A percentile compares a stretch with the other conserved stretches of the same genome.
Conservation (phyloP, 495 filamentous ascomycete species). For the Aspergillus sparsus region DNA sequence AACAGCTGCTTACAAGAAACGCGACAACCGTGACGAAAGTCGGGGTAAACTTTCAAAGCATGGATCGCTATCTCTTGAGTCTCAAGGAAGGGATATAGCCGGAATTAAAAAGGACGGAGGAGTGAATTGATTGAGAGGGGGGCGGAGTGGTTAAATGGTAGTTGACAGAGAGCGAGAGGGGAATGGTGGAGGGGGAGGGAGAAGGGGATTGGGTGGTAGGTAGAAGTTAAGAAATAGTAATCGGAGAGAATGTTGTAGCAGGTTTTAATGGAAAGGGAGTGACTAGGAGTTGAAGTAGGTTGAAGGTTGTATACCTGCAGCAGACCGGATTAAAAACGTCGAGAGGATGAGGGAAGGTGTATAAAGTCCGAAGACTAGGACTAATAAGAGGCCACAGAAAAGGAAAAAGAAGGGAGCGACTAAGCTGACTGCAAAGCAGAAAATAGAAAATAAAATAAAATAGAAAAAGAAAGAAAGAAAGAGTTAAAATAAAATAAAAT, state of each 20-base stretch:
- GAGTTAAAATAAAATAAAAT: slow-evolving; percentile 13
- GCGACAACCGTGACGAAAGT: slow-evolving; percentile 14
- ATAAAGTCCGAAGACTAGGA: slow-evolving; percentile 24
- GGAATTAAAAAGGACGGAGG: slow-evolving; percentile 5
- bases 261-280: slow-evolving; percentile 7
- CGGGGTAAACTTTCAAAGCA: slow-evolving; percentile 26
- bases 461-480: slow-evolving; percentile 17
- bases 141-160: slow-evolving; percentile 20
- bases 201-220: neutral
- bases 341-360: slow-evolving; percentile 16
- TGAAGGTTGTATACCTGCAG: slow-evolving; percentile 22
- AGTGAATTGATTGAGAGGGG: slow-evolving; percentile 14
- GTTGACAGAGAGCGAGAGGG: neutral
- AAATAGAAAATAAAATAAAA: slow-evolving; percentile 20
- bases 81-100: slow-evolving; percentile 7
- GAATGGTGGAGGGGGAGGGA: slow-evolving; percentile 1
- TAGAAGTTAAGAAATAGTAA: slow-evolving; percentile 3
- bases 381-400: slow-evolving; percentile 23
- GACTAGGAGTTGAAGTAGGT: slow-evolving; percentile 18
- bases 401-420: slow-evolving; percentile 27
- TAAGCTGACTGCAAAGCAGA: slow-evolving; percentile 24
- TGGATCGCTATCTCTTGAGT: slow-evolving; percentile 22
- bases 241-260: slow-evolving; percentile 1
- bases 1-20: slow-evolving; percentile 8
- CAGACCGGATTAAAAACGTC: slow-evolving; percentile 18